Evolutionary conservation across 768 basidiomycete genomes (phyloP).

Genomic region (Omphalotus guepiniiformis): DNA sequence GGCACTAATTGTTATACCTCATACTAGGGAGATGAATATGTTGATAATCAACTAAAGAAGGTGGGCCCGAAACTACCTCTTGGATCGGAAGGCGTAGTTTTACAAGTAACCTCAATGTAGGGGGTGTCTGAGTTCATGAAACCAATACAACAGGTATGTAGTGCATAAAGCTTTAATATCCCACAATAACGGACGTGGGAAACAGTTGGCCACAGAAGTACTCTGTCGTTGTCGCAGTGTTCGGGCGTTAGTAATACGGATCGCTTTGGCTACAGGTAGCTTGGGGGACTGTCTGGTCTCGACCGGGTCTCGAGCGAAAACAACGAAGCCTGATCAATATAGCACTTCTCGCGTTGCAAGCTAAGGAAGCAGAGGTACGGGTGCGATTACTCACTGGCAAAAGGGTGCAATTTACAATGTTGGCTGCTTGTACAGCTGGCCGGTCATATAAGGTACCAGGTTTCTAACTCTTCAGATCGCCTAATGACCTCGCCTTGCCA

Average conservation of each 20-base stretch:
- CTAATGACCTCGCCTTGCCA: neutral
- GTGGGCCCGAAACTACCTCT: constrained; percentile 5
- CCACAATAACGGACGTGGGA: neutral
- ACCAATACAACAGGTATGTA: constrained; percentile 38
- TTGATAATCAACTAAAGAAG: constrained; percentile 35
- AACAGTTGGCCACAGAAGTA: constrained; percentile 34
- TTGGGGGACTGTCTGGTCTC: constrained; percentile 46
- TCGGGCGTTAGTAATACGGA: neutral
- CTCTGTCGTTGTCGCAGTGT: constrained; percentile 11
- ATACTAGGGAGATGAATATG: constrained; percentile 38
- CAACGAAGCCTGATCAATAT: constrained; percentile 43
- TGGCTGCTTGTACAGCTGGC: constrained; percentile 26
- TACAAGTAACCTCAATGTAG: constrained; percentile 11
- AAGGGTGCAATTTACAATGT: neutral
- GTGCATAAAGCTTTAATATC: neutral
- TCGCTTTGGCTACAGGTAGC: constrained; percentile 27
- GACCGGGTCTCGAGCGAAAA: constrained; percentile 41
- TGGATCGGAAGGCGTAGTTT: neutral
- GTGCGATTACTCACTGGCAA: neutral
- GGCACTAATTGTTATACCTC: neutral
- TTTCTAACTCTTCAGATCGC: neutral
- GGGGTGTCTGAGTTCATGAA: constrained; percentile 42
- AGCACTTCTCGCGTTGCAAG: constrained; percentile 38
- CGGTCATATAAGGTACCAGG: constrained; percentile 30
- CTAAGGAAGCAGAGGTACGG: constrained; percentile 38